Conservation (phyloP, 495 filamentous ascomycete species). For the Talaromyces nanjingensis region DNA sequence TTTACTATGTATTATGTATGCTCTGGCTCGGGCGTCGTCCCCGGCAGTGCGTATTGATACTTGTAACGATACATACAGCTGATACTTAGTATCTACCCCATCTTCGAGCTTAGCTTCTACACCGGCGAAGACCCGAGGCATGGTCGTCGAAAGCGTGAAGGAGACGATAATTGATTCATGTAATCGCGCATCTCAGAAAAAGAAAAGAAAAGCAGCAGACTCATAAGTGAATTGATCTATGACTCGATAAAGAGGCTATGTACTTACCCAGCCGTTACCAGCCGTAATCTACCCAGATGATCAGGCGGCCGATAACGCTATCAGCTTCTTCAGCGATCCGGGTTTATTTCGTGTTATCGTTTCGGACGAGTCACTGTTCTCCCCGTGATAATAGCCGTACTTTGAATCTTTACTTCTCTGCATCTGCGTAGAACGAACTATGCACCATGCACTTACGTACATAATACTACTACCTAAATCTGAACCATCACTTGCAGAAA, state of each 20-base stretch:
- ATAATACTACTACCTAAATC: not conserved
- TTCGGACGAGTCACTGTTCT: slow-evolving; percentile 8
- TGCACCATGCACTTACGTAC: not conserved
- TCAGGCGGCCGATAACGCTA: slow-evolving; percentile 2
- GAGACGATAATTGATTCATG: not conserved
- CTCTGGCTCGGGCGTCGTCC: not conserved
- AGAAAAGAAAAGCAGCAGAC: not conserved
- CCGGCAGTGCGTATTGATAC: not conserved
- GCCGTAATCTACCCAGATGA: not conserved
- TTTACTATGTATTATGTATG: too few relatives aligned
- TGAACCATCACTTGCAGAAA: not conserved
- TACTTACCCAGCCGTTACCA: not conserved
- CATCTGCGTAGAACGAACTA: too few relatives aligned
- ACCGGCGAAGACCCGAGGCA: not conserved
- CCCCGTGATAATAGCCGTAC: not conserved
- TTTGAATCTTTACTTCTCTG: not conserved
- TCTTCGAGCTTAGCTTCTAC: not conserved
- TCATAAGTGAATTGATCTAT: not conserved
- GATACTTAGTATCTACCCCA: not conserved
- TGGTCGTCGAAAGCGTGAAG: not conserved
- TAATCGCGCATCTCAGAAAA: not conserved
- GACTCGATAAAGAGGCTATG: not conserved
- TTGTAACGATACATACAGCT: not conserved
- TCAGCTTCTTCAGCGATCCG: not conserved
- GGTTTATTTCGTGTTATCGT: slow-evolving; percentile 9